Base-by-base conservation (phyloP, 2,329 filamentous ascomycete genomes). In the Paecilomyces sp. region DNA sequence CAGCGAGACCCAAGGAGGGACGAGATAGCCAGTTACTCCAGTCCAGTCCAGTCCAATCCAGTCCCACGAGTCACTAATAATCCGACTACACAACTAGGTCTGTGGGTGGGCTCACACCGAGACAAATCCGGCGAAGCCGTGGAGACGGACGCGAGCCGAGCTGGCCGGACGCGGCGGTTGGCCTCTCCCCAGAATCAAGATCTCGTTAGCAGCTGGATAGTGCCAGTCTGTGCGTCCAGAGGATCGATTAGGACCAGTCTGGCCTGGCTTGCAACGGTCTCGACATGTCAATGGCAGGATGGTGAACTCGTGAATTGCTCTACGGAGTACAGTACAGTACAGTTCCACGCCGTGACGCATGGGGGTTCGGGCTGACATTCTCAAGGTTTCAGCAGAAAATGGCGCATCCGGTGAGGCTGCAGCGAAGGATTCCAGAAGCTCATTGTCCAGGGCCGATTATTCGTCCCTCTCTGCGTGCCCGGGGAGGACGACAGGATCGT, bases 351-450 rank as follows among this genome's bases (percentile, higher is more conserved):
- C 33, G 15, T 47, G 31, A 53, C 55, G 7, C 34, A 41, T 30
- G 54, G 18, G 24, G 55, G 58, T 57, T 61, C 61, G 58, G 61
- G 65, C 54, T 58, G 52, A 62, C 56, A 62, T 57, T 62, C 41
- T 59, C 55, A 55, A 60, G 56, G 55, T 58, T 62, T 58, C 64
- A 61, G 64, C 63, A 61, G 62, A 55, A 55, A 58, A 64, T 31
- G 41, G 33, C 54, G 59, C 50, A 53, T 52, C 15, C 56, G 59
- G 55, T 57, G 54, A 47, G 57, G 33, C 64, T 73, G 71, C 71
- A 72, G 58, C 69, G 71, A 73, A 74, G 63, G 33, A 53, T 74
- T 74, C 71, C 69, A 72, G 71, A 74, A 73, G 59, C 62, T 65
- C 54, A 36, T 18, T 22, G 54, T 33, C 33, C 25, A 28, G 28